Evolutionary conservation across 257 asterid species (phyloP), one percentile per base, ranked within the genome.

Genomic region (Nicotiana knightiana): DNA sequence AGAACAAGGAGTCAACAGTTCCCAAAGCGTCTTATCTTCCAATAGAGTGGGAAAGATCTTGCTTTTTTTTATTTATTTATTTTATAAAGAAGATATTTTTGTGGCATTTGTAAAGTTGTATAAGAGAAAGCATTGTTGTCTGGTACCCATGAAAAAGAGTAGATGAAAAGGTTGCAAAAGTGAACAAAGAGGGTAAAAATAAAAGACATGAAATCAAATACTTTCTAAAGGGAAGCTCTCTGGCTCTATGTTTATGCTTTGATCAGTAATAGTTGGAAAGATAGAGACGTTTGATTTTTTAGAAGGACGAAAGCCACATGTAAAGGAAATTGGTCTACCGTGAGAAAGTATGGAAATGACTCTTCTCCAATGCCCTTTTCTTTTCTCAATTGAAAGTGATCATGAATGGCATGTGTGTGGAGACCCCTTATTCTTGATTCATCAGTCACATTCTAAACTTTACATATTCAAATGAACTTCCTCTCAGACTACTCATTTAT

Each of bases 171-270:
- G 89, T 83, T 53, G 82, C 39, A 63, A 83, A 90, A 88, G 86
- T 35, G 82, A 82, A 85, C 58, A 81, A 82, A 77, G 81, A 63
- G 68, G 83, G 86, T 86, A 83, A 82, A 89, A 89, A 91, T 88
- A 87, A 91, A 82, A 63, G 77, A 83, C 63, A 86, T 93, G 93
- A 89, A 89, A 88, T 93, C 94, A 80, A 76, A 83, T 84, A 81
- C 87, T 92, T 89, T 91, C 91, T 89, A 54, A 58, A 53, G 55
- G 68, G 70, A 78, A 33, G 70, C 70, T 62, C 7, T 54, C 30
- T 55, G 66, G 54, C 35, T 57, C 80, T 83, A 76, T 75, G n/a
- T 26, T 28, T 2, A 9, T 71, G 46, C 18, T 15, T 30, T 28
- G 8, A 16, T 54, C 46, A 6, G 37, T 24, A 58, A 66, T 66